Evolutionary conservation across 768 basidiomycete genomes (phyloP).

Genomic region (Leccinum truebloodii): DNA sequence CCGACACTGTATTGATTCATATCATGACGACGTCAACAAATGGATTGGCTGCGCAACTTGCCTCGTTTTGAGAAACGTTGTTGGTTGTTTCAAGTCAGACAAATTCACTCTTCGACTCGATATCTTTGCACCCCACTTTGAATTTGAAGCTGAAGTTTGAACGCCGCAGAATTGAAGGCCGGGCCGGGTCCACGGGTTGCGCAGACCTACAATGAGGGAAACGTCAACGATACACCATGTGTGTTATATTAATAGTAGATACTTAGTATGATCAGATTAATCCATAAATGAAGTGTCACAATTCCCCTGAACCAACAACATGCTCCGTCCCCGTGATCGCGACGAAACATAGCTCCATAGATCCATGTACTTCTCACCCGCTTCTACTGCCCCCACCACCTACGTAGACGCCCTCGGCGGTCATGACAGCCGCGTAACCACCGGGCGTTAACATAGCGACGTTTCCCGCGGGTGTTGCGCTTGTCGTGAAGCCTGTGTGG

Average conservation of each 20-base stretch:
- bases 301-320: background rate
- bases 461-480: slow-evolving; percentile 26
- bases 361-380: background rate
- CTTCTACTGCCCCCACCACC: slow-evolving; percentile 22
- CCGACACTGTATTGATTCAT: background rate
- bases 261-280: slow-evolving; percentile 27
- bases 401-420: slow-evolving; percentile 34
- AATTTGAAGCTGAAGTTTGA: background rate
- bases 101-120: background rate
- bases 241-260: slow-evolving; percentile 16
- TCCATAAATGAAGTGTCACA: slow-evolving; percentile 18
- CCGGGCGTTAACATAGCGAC: slow-evolving; percentile 35
- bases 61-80: background rate
- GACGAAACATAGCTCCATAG: background rate
- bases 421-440: slow-evolving; percentile 33
- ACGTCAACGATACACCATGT: slow-evolving; percentile 3
- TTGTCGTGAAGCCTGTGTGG: slow-evolving; percentile 30
- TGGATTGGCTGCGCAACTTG: background rate
- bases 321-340: background rate
- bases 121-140: background rate
- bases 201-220: background rate
- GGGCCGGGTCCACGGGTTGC: background rate
- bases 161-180: background rate
- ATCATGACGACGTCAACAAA: background rate
- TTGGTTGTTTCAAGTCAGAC: background rate